Evolutionary conservation across 345 rosid species (phyloP).

Genomic region (Fremontodendron californicum): DNA sequence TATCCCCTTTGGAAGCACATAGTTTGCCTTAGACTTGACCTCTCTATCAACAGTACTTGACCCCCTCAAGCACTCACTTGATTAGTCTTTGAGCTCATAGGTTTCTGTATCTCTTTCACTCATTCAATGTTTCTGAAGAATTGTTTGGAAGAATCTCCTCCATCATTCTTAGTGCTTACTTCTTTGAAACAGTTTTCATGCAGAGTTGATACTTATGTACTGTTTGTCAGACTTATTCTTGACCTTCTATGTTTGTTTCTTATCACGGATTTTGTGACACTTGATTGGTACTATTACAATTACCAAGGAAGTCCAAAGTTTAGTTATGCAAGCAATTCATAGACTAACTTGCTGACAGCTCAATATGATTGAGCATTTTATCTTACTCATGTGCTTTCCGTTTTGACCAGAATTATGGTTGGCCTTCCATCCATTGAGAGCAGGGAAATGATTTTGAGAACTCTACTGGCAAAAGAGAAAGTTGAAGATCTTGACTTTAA

Average conservation of each 20-base stretch:
- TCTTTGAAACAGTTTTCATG: neutral
- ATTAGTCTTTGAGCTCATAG: neutral
- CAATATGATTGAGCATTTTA: neutral
- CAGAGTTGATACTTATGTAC: neutral
- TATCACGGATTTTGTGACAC: neutral
- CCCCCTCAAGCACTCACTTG: neutral
- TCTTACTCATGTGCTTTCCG: neutral
- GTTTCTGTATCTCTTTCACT: neutral
- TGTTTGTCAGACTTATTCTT: neutral
- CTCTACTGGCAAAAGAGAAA: conserved; percentile 78
- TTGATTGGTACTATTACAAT: neutral
- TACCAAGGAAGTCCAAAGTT: neutral
- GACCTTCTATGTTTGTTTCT: neutral
- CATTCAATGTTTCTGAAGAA: neutral
- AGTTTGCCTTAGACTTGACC: neutral
- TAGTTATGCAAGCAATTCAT: neutral
- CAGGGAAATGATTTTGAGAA: conserved; percentile 84
- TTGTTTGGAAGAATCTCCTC: too few relatives aligned
- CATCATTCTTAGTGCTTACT: neutral
- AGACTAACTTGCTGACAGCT: neutral
- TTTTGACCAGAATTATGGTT: conserved; percentile 76
- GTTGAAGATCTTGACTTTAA: conserved; percentile 69
- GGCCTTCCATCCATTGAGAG: conserved; percentile 79
- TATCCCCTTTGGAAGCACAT: neutral
- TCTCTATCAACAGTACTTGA: neutral